Conservation (phyloP, 805 yeast genomes). For the Danielia oregonensis region DNA sequence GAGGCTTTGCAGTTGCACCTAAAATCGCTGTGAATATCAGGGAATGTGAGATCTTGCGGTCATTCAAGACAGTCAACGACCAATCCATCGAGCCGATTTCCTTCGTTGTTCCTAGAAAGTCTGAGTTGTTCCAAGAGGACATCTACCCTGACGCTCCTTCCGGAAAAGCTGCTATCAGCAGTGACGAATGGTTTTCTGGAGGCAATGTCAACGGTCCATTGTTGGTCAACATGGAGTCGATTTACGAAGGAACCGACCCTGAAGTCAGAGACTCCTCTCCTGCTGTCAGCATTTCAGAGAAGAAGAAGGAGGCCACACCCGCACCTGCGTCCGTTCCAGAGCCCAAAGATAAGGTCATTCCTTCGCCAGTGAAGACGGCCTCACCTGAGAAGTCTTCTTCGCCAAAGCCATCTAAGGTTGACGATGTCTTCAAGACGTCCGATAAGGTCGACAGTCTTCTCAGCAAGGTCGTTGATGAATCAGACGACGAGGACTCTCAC, state of each 20-base stretch:
- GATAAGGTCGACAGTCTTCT: conserved; percentile 32
- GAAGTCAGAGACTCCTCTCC: conserved; percentile 40
- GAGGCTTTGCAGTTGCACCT: conserved; percentile 92
- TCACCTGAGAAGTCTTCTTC: conserved; percentile 15
- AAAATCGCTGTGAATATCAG: conserved; percentile 72
- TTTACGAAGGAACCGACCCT: conserved; percentile 74
- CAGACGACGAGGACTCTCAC: conserved; percentile 34
- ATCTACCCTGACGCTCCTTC: conserved; percentile 92
- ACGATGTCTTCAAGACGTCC: conserved; percentile 35
- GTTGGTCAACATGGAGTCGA: conserved; percentile 66
- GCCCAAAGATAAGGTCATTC: neutral
- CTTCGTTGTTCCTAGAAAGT: conserved; percentile 88
- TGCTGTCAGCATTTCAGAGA: conserved; percentile 25
- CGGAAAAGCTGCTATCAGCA: conserved; percentile 68
- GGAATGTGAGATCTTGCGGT: conserved; percentile 79
- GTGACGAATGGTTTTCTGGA: conserved; percentile 78
- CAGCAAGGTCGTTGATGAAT: conserved; percentile 34
- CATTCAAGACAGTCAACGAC: conserved; percentile 87
- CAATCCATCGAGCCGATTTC: conserved; percentile 83
- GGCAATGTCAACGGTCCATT: conserved; percentile 80
- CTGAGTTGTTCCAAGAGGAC: conserved; percentile 89
- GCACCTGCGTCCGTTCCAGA: conserved; percentile 3
- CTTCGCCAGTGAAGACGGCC: conserved; percentile 1
- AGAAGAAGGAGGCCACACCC: conserved; percentile 10
- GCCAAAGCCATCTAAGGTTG: too few species aligned